Evolutionary conservation across 2,329 filamentous ascomycete genomes (phyloP).

Genomic region (Colletotrichum eremochloae): DNA sequence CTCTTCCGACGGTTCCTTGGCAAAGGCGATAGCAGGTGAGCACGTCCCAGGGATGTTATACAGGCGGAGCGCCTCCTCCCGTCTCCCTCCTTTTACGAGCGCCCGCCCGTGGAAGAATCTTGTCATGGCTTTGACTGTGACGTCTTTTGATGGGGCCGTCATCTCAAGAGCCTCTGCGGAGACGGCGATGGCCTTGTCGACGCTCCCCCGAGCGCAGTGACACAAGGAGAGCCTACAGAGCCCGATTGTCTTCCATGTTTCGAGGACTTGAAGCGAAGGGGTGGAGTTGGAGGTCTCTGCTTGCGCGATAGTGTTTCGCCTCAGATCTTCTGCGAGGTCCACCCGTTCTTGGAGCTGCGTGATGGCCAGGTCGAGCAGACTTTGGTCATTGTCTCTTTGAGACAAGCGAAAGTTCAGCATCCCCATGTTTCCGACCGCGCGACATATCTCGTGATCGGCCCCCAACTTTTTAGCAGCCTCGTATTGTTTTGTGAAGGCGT

Average conservation of each 20-base stretch:
- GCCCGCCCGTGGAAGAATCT: slow-evolving; percentile 51
- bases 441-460: slow-evolving; percentile 45
- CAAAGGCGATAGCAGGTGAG: slow-evolving; percentile 53
- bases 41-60: slow-evolving; percentile 48
- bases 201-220: slow-evolving; percentile 45
- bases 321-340: slow-evolving; percentile 19
- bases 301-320: not conserved
- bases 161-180: slow-evolving; percentile 42
- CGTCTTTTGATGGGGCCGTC: slow-evolving; percentile 42
- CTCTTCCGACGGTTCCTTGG: slow-evolving; percentile 55
- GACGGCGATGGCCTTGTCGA: slow-evolving; percentile 44
- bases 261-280: not conserved
- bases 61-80: slow-evolving; percentile 46
- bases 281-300: not conserved
- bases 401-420: slow-evolving; percentile 54
- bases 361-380: slow-evolving; percentile 48
- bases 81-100: slow-evolving; percentile 45
- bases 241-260: slow-evolving; percentile 49
- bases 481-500: slow-evolving; percentile 48
- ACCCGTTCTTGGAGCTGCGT: slow-evolving; percentile 30
- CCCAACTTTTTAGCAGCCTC: slow-evolving; percentile 46
- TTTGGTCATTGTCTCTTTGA: slow-evolving; percentile 39
- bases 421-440: slow-evolving; percentile 53
- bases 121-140: slow-evolving; percentile 49
- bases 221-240: slow-evolving; percentile 52